A percentile compares a stretch with the other conserved stretches of the same genome.
phyloP scores from a whole-genome alignment of 75 land plant genomes.

The Selaginella moellendorffii region DNA sequence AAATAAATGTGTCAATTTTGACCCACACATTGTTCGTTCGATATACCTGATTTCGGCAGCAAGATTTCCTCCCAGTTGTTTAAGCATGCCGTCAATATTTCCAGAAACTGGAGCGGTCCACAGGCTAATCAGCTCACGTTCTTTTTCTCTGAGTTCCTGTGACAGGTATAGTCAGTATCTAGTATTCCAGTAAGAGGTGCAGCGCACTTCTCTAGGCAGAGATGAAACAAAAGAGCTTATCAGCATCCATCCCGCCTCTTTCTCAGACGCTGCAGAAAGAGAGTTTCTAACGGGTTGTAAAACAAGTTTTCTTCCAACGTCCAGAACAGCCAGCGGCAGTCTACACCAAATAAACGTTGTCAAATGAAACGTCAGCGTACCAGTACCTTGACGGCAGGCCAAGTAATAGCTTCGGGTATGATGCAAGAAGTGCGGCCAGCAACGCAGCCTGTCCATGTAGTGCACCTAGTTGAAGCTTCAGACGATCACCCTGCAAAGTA shows the following conservation, averaged over 20 bases:
- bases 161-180: too few species aligned
- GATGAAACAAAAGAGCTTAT: conserved; percentile 64
- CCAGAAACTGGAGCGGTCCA: conserved; percentile 73
- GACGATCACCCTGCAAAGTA: conserved; percentile 65
- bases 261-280: conserved; percentile 46
- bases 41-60: conserved; percentile 55
- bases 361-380: not conserved
- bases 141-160: conserved; percentile 84
- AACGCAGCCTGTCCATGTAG: conserved; percentile 91
- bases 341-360: too few species aligned
- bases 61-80: conserved; percentile 31
- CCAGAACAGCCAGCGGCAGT: conserved; percentile 65
- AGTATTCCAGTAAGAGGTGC: too few species aligned
- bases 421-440: conserved; percentile 65
- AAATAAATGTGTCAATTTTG: not conserved
- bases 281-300: conserved; percentile 50
- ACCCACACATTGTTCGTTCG: not conserved
- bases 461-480: conserved; percentile 58
- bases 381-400: conserved; percentile 88
- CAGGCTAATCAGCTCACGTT: conserved; percentile 77
- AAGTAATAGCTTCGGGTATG: conserved; percentile 62
- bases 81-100: conserved; percentile 28
- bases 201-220: conserved; percentile 82
- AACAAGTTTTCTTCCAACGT: conserved; percentile 68
- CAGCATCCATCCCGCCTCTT: conserved; percentile 91